Evolutionary conservation across 208 protist species (phyloP).

Genomic region (Wallacemonas sp.): DNA sequence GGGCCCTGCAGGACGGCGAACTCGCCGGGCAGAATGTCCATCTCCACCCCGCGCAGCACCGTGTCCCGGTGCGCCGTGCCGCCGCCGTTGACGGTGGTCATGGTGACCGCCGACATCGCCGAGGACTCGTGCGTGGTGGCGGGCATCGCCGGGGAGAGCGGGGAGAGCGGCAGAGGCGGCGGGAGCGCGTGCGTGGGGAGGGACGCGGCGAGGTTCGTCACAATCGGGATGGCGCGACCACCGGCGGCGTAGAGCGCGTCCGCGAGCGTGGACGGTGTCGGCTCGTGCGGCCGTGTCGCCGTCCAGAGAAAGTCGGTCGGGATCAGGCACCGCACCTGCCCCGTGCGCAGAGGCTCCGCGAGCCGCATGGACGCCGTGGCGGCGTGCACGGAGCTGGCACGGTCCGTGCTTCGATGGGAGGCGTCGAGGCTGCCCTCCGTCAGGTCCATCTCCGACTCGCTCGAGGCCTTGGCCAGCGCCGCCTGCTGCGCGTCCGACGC

Average conservation of each 20-base stretch:
- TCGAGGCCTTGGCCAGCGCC: background rate
- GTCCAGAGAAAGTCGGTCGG: conserved; percentile 12
- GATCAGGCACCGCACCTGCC: conserved; percentile 4
- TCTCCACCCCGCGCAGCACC: conserved; percentile 54
- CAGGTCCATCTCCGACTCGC: conserved; percentile 1
- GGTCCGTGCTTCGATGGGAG: conserved; percentile 1
- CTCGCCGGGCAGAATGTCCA: conserved; percentile 64
- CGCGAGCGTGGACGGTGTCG: background rate
- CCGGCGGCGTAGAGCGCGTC: background rate
- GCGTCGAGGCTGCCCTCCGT: conserved; percentile 9
- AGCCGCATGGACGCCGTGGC: background rate
- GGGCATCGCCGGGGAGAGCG: background rate
- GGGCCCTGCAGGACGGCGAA: conserved; percentile 80
- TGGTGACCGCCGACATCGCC: too few species aligned
- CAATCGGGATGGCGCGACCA: background rate
- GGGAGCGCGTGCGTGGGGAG: conserved; percentile 1
- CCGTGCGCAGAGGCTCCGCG: background rate
- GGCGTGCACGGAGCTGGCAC: background rate
- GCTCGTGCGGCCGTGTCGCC: background rate
- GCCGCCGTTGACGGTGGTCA: background rate
- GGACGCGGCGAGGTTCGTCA: conserved; percentile 12
- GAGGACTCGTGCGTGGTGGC: background rate
- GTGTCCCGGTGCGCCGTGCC: conserved; percentile 12
- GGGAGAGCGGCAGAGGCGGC: conserved; percentile 5
- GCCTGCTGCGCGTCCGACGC: background rate